Evolutionary conservation across 202 grass and related monocot genomes (phyloP), one percentile per base, ranked within the genome.

Genomic region (Panicum hallii): DNA sequence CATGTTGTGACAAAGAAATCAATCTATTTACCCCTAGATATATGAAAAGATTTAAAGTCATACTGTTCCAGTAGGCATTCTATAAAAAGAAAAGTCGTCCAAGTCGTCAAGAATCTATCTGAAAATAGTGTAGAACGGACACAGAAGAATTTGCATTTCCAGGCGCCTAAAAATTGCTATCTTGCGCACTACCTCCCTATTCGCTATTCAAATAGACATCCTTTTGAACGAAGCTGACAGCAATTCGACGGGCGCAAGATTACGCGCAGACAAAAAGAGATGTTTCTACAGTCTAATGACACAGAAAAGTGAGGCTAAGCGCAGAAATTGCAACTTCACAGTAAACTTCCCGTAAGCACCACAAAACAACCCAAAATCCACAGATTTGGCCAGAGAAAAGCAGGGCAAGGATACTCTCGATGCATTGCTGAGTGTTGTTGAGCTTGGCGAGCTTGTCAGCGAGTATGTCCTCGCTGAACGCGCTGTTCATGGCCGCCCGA

Each of bases 351-450:
- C 8, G 3, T 34, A 56, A 80, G 22, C 58, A 73, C 43, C 30
- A 57, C 76, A 40, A 41, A 65, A 88, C 64, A 63, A 42, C 63
- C 36, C 56, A 84, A 77, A 78, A 63, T 81, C 49, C 34, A 3
- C 44, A 81, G 20, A 80, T 82, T 89, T 74, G 10, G 11, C 19
- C 28, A 10, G 10, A 71, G 16, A 84, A 76, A 77, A 30, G 20
- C 30, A 85, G 48, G 22, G 36, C 30, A 94, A 99, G 91, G 93
- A 97, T 99, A 99, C 97, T 99, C 77, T 99, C 91, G 65, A 99
- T 97, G 88, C 91, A 99, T 89, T 99, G 97, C 82, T 99, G 97
- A 82, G 97, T 97, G 85, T 93, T 99, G 79, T 97, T 99, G 87
- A 99, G 97, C 90, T 94, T 90, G 30, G 90, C 85, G 49, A 99